A percentile compares a stretch with the other conserved stretches of the same genome.
Conservation (phyloP, 2,329 filamentous ascomycete genomes). For the Colletotrichum falcatum region DNA sequence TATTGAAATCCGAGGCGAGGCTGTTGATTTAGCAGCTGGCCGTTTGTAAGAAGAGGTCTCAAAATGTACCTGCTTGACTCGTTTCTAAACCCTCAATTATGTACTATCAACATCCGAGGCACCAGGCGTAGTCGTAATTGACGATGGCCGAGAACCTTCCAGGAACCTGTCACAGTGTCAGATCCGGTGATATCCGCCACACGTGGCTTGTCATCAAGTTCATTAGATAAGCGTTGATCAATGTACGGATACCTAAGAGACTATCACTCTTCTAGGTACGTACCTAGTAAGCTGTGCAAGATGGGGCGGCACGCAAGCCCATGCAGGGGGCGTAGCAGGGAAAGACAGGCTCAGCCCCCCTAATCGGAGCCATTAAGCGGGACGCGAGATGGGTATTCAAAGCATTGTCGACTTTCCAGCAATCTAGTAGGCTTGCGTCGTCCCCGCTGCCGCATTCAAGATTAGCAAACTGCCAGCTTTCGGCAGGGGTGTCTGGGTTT, state of each 20-base stretch:
- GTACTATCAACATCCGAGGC: conserved; percentile 20
- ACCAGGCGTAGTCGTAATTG: conserved; percentile 35
- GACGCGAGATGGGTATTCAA: conserved; percentile 23
- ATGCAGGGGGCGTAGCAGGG: conserved; percentile 26
- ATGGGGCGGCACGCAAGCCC: conserved; percentile 13
- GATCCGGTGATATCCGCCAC: conserved; percentile 32
- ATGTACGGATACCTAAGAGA: too few relatives aligned
- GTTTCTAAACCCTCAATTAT: neutral
- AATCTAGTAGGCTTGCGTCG: conserved; percentile 31
- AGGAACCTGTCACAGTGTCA: conserved; percentile 14
- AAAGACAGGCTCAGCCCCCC: conserved; percentile 21
- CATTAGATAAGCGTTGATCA: neutral
- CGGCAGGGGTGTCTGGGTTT: conserved; percentile 34
- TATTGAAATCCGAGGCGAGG: neutral
- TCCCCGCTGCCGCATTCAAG: conserved; percentile 36
- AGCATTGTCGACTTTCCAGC: conserved; percentile 10
- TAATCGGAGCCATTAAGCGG: conserved; percentile 36
- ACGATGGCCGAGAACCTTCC: conserved; percentile 35
- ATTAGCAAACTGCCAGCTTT: conserved; percentile 38
- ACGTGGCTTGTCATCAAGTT: conserved; percentile 13
- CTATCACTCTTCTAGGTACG: neutral
- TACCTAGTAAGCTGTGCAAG: neutral
- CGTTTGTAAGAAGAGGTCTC: neutral
- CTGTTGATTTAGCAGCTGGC: neutral
- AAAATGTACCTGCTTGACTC: too few relatives aligned